Base-by-base conservation (phyloP, 495 filamentous ascomycete species). In the Penicillium longicatenatum region DNA sequence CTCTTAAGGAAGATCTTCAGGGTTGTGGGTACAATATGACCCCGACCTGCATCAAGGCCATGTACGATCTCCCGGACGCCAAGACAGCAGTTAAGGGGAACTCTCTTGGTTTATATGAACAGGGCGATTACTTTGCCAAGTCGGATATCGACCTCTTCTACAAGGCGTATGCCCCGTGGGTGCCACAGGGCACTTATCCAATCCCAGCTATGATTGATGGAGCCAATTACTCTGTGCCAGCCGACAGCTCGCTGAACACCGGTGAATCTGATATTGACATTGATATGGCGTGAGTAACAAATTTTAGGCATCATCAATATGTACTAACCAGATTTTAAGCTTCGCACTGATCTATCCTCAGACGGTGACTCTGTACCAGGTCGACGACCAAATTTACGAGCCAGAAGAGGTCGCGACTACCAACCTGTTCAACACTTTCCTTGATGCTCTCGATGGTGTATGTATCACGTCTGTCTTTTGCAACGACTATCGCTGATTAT, bases 111-210 rank as follows among this genome's bases (percentile, higher is more conserved):
- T 79, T 85, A 44, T 76, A 78, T 37, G 81, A 84, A 60, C 76
- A 72, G 57, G 74, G 67, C 30, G 69, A 75, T 54, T 78, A 79
- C 55, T 78, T 73, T 69, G 64, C 79, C 64, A 80, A 85, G 58
- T 68, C 69, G 0, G 84, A 88, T 60, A 67, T 89, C 20, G 74
- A 86, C 54, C 65, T 75, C 12, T 89, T 81, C 65, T 87, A 82
- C 67, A 73, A 69, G 45, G 74, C 75, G 52, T 81, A 80, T 61
- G 70, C 62, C 48, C 68, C 71, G 10, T 72, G 65, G 50, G 65
- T 72, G 17, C 78, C 78, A 3, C 61, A 65, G 29, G 80, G 79
- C 24, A 76, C 68, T 11, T 71, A 72, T 12, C 79, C 78, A 5
- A 75, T 68, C 16, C 62, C 75, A 11, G 66, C 74, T 20, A 61